phyloP scores from a whole-genome alignment of 1,284 basidiomycete genomes.

The Abortiporus biennis region DNA sequence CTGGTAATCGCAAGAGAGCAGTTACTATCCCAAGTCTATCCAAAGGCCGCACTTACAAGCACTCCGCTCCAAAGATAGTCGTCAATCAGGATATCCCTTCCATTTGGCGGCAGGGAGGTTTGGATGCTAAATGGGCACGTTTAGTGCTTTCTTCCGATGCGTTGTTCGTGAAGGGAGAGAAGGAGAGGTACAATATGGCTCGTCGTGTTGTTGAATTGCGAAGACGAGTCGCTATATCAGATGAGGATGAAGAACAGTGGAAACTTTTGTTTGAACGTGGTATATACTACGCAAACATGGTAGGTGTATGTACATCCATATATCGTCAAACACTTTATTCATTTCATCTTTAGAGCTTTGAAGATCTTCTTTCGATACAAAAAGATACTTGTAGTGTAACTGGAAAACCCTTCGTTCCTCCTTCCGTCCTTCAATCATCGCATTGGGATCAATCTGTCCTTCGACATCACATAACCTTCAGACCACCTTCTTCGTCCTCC shows the following conservation, averaged over 20 bases:
- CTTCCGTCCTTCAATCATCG: constrained; percentile 65
- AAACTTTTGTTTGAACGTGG: constrained; percentile 69
- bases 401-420: constrained; percentile 62
- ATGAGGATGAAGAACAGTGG: constrained; percentile 62
- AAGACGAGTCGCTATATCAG: constrained; percentile 40
- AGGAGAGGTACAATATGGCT: constrained; percentile 78
- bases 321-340: neutral
- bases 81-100: constrained; percentile 29
- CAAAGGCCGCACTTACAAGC: neutral
- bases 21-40: constrained; percentile 12
- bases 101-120: constrained; percentile 67
- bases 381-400: constrained; percentile 69
- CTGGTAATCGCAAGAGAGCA: constrained; percentile 12
- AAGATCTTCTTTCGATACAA: constrained; percentile 71
- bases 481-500: constrained; percentile 24
- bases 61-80: neutral
- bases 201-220: constrained; percentile 72
- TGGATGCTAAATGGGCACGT: constrained; percentile 68
- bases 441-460: constrained; percentile 72
- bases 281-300: constrained; percentile 90
- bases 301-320: constrained; percentile 28
- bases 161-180: constrained; percentile 77
- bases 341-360: constrained; percentile 48
- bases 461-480: constrained; percentile 47
- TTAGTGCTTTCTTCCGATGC: constrained; percentile 75